These are phyloP conservation scores for Alnus glutinosa DNA, from an alignment of 306 rosid genomes.

Conservation along the genomic window DNA sequence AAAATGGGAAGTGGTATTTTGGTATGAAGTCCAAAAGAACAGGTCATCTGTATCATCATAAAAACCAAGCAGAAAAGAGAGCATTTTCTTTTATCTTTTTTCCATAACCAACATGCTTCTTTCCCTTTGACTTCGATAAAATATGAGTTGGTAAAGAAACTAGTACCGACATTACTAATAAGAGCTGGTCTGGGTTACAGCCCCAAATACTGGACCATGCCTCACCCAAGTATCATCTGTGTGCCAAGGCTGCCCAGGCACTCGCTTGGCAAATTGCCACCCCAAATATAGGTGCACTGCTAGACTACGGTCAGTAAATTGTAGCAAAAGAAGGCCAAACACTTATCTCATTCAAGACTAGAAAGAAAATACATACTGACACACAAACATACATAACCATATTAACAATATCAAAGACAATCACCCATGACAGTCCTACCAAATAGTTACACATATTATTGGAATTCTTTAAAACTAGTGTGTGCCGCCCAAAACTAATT, in stretches of 20 bases:
- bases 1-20: conserved; percentile 12
- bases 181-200: neutral
- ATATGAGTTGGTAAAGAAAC: neutral
- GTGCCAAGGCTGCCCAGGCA: neutral
- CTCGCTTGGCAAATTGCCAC: too few species aligned
- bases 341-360: neutral
- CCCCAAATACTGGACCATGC: neutral
- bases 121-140: neutral
- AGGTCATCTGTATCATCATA: neutral
- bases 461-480: too few species aligned
- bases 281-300: neutral
- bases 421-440: too few species aligned
- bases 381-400: neutral
- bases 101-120: neutral
- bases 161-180: neutral
- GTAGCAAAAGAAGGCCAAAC: neutral
- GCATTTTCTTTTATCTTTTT: neutral
- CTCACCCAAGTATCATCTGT: neutral
- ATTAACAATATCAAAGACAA: too few species aligned
- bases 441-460: too few species aligned
- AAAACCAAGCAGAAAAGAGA: neutral
- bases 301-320: neutral
- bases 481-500: too few species aligned
- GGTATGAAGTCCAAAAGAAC: conserved; percentile 6
- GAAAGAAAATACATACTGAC: too few species aligned